These are phyloP conservation scores for Ophiostoma novo-ulmi DNA, from an alignment of 2,329 filamentous ascomycete genomes.

Conservation along the genomic window DNA sequence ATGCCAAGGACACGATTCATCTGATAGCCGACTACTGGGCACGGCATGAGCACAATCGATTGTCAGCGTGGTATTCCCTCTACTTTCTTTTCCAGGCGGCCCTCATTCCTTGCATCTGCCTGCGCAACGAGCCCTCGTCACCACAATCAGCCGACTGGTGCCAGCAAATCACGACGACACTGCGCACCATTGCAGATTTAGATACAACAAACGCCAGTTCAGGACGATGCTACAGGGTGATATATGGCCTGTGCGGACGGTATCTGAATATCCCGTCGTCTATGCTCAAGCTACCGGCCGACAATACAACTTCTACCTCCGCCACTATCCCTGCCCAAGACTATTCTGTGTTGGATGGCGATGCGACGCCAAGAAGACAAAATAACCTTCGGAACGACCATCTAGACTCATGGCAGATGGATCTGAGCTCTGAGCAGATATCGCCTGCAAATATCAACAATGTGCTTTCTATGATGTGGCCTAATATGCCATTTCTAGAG, in stretches of 20 bases:
- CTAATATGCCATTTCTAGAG: conserved; percentile 37
- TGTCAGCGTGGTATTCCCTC: conserved; percentile 42
- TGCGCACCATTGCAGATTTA: conserved; percentile 38
- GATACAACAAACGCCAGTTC: conserved; percentile 39
- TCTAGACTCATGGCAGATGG: not conserved
- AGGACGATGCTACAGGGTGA: not conserved
- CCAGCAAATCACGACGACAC: conserved; percentile 37
- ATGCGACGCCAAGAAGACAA: not conserved
- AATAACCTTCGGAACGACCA: not conserved
- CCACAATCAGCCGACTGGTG: conserved; percentile 38
- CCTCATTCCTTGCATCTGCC: conserved; percentile 45
- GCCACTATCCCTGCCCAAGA: not conserved
- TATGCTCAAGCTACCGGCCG: not conserved
- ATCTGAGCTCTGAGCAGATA: conserved; percentile 38
- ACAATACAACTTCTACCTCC: not conserved
- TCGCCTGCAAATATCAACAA: conserved; percentile 42
- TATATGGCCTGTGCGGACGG: not conserved
- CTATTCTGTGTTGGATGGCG: not conserved
- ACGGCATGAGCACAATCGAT: conserved; percentile 35
- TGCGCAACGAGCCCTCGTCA: conserved; percentile 41
- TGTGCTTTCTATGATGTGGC: conserved; percentile 45
- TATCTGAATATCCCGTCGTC: not conserved
- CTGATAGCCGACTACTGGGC: conserved; percentile 39
- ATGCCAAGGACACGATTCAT: conserved; percentile 39
- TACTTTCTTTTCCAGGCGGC: conserved; percentile 48